Conservation (phyloP, 345 rosid species). For the Acer saccharum region DNA sequence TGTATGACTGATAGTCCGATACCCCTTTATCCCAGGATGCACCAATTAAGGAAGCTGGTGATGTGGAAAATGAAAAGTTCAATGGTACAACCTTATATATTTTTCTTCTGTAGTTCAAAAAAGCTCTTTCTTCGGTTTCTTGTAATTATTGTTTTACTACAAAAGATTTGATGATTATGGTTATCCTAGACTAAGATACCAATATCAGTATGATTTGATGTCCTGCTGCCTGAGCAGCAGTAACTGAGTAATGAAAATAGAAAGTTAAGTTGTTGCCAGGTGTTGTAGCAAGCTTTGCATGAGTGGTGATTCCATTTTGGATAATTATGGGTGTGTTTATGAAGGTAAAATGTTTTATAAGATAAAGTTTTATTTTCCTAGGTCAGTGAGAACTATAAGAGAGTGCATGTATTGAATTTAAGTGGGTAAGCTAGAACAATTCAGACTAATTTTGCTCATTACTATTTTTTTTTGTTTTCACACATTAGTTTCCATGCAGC, state of each 20-base stretch:
- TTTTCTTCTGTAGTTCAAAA: constrained; percentile 3
- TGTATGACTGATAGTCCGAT: constrained; percentile 19
- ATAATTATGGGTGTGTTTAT: too few species aligned
- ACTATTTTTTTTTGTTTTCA: not conserved
- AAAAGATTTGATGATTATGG: not conserved
- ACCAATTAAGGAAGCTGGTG: constrained; percentile 88
- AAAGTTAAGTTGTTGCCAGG: not conserved
- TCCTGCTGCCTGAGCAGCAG: not conserved
- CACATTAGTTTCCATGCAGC: not conserved
- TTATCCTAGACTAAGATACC: not conserved
- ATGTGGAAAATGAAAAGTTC: constrained; percentile 74
- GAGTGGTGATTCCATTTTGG: too few species aligned
- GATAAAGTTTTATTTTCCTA: not conserved
- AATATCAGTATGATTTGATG: not conserved
- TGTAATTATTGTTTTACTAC: not conserved
- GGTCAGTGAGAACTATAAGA: not conserved
- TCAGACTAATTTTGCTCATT: not conserved
- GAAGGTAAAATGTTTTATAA: not conserved
- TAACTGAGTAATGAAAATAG: not conserved
- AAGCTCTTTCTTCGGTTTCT: not conserved
- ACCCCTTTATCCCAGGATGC: constrained; percentile 66
- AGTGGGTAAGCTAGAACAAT: too few species aligned
- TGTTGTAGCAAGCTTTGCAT: too few species aligned
- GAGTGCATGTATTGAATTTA: too few species aligned
- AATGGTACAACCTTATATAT: constrained; percentile 47